These are phyloP conservation scores for Tricholomella constricta DNA, from an alignment of 768 basidiomycete species.

Conservation along the genomic window DNA sequence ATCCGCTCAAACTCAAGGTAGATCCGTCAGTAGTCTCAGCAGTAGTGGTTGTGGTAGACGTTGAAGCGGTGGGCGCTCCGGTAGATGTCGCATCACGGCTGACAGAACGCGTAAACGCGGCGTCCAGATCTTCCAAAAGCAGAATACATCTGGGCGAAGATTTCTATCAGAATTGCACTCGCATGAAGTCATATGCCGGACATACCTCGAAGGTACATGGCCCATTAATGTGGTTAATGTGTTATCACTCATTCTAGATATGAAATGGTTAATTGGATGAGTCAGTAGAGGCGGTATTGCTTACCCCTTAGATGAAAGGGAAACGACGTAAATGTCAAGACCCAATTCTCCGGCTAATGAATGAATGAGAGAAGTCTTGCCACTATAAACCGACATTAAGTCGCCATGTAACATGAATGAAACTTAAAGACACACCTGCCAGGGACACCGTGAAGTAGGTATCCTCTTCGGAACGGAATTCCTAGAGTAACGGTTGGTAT, in stretches of 20 bases:
- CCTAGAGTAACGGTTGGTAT: conserved; percentile 42
- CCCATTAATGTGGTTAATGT: conserved; percentile 87
- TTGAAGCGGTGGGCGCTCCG: conserved; percentile 59
- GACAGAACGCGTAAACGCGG: conserved; percentile 86
- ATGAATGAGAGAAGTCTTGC: conserved; percentile 86
- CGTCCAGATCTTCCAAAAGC: conserved; percentile 92
- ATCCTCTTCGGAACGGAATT: conserved; percentile 87
- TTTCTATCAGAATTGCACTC: conserved; percentile 15
- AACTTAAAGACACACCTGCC: conserved; percentile 57
- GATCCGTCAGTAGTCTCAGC: conserved; percentile 69
- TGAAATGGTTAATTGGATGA: conserved; percentile 17
- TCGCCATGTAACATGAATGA: conserved; percentile 5
- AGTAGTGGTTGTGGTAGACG: conserved; percentile 42
- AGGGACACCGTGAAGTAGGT: conserved; percentile 82
- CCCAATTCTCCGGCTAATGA: conserved; percentile 83
- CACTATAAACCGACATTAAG: conserved; percentile 44
- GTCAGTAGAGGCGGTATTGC: conserved; percentile 14
- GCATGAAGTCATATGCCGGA: conserved; percentile 8
- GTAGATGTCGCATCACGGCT: conserved; percentile 82
- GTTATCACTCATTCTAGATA: conserved; percentile 83
- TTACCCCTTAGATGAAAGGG: conserved; percentile 85
- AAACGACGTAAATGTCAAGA: conserved; percentile 90
- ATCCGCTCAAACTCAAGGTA: conserved; percentile 81
- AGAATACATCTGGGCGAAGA: conserved; percentile 73
- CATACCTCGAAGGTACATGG: conserved; percentile 78